Percentiles rank a stretch among this genome's conserved stretches.
Evolutionary conservation across 2,329 filamentous ascomycete genomes (phyloP).

Genomic region (Colletotrichum godetiae): DNA sequence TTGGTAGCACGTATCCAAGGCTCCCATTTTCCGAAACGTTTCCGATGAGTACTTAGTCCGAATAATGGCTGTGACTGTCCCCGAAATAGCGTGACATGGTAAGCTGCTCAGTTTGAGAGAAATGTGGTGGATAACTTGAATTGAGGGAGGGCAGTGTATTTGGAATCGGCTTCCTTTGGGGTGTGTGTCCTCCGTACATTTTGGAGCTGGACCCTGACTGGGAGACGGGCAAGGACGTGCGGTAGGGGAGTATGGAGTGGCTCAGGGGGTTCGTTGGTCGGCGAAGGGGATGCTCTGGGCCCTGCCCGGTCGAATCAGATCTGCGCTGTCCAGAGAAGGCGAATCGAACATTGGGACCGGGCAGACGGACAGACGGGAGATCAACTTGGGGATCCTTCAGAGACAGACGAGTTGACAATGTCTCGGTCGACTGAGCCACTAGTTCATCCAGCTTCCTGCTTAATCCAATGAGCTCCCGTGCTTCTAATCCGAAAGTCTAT

Average conservation of each 20-base stretch:
- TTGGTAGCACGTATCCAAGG: background rate
- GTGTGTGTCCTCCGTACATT: background rate
- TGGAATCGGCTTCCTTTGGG: constrained; percentile 7
- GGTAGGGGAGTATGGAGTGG: background rate
- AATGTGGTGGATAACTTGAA: background rate
- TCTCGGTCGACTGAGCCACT: constrained; percentile 22
- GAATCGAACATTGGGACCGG: background rate
- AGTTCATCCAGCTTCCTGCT: constrained; percentile 1
- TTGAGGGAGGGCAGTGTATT: background rate
- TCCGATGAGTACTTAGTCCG: background rate
- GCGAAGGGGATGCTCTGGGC: background rate
- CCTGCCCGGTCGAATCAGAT: background rate
- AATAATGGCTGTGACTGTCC: background rate
- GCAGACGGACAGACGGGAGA: background rate
- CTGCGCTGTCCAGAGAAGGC: background rate
- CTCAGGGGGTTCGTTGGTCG: background rate
- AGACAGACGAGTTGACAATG: constrained; percentile 13
- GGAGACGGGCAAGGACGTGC: background rate
- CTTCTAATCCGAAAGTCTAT: background rate
- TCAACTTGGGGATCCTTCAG: constrained; percentile 3
- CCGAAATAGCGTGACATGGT: background rate
- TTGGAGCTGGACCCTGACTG: constrained; percentile 1
- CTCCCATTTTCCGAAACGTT: background rate
- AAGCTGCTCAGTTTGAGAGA: background rate
- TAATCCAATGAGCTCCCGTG: constrained; percentile 6